A percentile compares a stretch with the other conserved stretches of the same genome.
Evolutionary conservation across 1,284 basidiomycete species (phyloP).

Genomic region (Heterobasidion occidentale): DNA sequence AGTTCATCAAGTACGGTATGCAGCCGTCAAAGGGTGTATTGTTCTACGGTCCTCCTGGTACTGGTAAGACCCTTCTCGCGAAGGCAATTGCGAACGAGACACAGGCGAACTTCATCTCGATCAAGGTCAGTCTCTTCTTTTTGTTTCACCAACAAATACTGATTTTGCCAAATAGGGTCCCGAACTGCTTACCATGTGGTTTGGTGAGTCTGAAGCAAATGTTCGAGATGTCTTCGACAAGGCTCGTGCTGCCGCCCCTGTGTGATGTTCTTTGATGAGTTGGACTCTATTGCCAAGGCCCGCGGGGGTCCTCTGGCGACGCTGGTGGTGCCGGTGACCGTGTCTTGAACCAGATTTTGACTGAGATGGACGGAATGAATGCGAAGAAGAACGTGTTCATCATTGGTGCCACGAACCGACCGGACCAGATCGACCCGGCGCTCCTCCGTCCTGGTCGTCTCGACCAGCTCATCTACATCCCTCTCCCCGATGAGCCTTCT

Average conservation of each 20-base stretch:
- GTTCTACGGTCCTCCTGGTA: conserved; percentile 97
- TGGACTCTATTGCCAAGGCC: conserved; percentile 97
- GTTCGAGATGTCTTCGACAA: conserved; percentile 99
- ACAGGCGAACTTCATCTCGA: conserved; percentile 97
- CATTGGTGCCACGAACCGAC: conserved; percentile 97
- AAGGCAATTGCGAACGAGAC: conserved; percentile 99
- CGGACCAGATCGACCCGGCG: conserved; percentile 98
- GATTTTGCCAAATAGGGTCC: conserved; percentile 57
- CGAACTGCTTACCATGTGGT: conserved; percentile 99
- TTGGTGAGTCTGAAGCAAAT: conserved; percentile 99
- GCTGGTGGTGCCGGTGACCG: conserved; percentile 95
- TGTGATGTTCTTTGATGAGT: conserved; percentile 99
- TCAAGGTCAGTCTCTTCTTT: conserved; percentile 51
- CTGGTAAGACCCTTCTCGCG: conserved; percentile 91
- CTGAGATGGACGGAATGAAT: conserved; percentile 99
- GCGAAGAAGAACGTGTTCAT: conserved; percentile 99
- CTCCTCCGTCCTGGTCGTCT: conserved; percentile 97
- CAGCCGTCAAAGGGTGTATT: conserved; percentile 97
- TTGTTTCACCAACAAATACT: too few relatives aligned
- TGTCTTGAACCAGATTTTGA: conserved; percentile 94
- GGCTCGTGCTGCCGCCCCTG: conserved; percentile 98
- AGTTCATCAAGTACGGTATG: conserved; percentile 99
- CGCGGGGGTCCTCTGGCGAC: conserved; percentile 84
- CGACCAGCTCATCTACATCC: conserved; percentile 92
- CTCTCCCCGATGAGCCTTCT: conserved; percentile 88